Conservation (phyloP, 164 flowering plant genomes). For the Brasenia schreberi region DNA sequence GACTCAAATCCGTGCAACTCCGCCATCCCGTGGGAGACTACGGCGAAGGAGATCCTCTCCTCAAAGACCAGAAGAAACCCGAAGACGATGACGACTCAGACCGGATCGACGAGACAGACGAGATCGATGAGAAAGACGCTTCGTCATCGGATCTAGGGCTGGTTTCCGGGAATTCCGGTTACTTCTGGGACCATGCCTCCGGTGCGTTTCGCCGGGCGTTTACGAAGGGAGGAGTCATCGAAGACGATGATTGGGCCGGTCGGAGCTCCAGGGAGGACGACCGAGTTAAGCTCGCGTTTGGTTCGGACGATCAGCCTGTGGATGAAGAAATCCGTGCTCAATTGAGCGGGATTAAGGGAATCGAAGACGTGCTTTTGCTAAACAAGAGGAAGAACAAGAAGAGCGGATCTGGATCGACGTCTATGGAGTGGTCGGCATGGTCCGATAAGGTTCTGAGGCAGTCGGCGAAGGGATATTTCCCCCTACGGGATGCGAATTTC, state of each 20-base stretch:
- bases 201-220: constrained; percentile 47
- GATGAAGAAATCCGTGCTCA: constrained; percentile 57
- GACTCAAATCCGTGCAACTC: neutral
- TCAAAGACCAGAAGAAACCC: constrained; percentile 3
- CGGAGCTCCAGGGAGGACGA: constrained; percentile 13
- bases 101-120: constrained; percentile 71
- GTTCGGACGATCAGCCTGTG: constrained; percentile 74
- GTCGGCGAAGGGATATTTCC: constrained; percentile 45
- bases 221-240: constrained; percentile 40
- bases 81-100: constrained; percentile 21
- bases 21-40: neutral
- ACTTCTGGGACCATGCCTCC: constrained; percentile 48
- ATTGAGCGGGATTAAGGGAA: constrained; percentile 26
- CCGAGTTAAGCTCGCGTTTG: constrained; percentile 32
- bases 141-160: constrained; percentile 16
- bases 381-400: constrained; percentile 15
- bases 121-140: constrained; percentile 23
- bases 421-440: constrained; percentile 94
- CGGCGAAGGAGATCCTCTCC: constrained; percentile 8
- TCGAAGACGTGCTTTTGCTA: constrained; percentile 81
- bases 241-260: constrained; percentile 18
- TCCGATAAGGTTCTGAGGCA: constrained; percentile 35
- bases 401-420: constrained; percentile 21
- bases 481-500: constrained; percentile 73
- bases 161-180: constrained; percentile 16